Base-by-base conservation (phyloP, 371 early-diverging fungal genomes). In the Mucor indicus region DNA sequence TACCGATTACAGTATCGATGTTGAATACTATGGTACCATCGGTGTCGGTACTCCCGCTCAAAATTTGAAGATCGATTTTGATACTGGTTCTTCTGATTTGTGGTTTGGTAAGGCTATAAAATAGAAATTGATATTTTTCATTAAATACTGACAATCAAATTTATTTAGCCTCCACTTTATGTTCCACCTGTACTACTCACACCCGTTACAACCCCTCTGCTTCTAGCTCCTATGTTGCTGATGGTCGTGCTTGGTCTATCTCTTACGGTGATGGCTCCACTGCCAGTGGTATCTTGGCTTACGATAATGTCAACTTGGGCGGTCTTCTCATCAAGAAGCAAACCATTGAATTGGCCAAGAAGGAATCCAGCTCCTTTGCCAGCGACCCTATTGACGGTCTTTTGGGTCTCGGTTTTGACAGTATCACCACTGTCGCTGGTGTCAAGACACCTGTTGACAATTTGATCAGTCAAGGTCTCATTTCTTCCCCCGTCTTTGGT, bases 21-120 rank as follows among this genome's bases (percentile, higher is more conserved):
- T 75, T 10, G 71, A 72, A 50, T 92, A 92, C 72, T 92, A 81
- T 50, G 92, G 84, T n/a, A 27, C 29, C 11, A 27, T 79, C 78
- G 16, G 83, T 90, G 57, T 92, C 21, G 92, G 93, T 23, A 89
- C 92, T 3, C 90, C 92, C 16, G 64, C 79, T 13, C 91, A 57
- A 71, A 59, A 8, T 83, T 95, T 59, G 77, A 80, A 37, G 79
- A 51, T 50, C 27, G 23, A 38, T 38, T 85, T 92, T 48, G 95
- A 93, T 66, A 93, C 93, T 10, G 94, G 92, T 17, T 88, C 90
- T 35, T 75, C 83, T 31, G 71, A 70, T 48, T 36, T 66, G 15
- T 69, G 66, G 65, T 44, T 60, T 48, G 58, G 60, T 51, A 60
- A 55, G 13, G 53, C 61, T 7, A 81, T 44, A 46, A 55, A 38